phyloP scores from a whole-genome alignment of 441 rosid genomes.

The Macaranga tanarius region DNA sequence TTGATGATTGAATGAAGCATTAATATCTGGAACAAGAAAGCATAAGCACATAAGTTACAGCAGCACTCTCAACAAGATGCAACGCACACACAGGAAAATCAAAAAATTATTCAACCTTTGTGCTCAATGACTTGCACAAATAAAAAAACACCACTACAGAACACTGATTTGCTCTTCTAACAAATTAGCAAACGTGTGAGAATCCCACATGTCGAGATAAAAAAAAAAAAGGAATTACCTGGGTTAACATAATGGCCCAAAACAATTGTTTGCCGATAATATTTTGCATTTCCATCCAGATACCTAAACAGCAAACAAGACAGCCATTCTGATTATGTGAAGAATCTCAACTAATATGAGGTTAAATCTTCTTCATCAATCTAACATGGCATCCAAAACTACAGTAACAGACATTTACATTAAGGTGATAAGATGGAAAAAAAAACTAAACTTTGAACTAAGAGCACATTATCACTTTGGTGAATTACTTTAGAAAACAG shows the following conservation, averaged over 20 bases:
- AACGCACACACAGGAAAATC: neutral
- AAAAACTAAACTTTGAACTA: neutral
- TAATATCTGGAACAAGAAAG: conserved; percentile 60
- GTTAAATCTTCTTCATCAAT: neutral
- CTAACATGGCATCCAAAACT: neutral
- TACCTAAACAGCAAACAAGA: conserved; percentile 51
- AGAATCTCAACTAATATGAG: neutral
- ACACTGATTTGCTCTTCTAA: neutral
- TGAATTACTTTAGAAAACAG: neutral
- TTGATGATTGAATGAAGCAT: conserved; percentile 63
- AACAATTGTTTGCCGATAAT: conserved; percentile 77
- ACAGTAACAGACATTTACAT: neutral
- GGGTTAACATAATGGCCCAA: conserved; percentile 77
- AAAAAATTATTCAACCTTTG: neutral
- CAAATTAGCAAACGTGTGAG: neutral
- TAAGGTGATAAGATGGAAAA: too few species aligned
- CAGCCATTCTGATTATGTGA: neutral
- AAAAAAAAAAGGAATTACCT: conserved; percentile 40
- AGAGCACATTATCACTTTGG: neutral
- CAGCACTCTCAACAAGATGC: neutral
- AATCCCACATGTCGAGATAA: conserved; percentile 1
- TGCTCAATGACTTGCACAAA: neutral
- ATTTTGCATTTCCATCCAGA: conserved; percentile 73
- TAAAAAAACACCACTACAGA: neutral
- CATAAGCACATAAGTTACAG: conserved; percentile 18